Base-by-base conservation (phyloP, 202 grass and related monocot genomes). In the Zoysia matrella region DNA sequence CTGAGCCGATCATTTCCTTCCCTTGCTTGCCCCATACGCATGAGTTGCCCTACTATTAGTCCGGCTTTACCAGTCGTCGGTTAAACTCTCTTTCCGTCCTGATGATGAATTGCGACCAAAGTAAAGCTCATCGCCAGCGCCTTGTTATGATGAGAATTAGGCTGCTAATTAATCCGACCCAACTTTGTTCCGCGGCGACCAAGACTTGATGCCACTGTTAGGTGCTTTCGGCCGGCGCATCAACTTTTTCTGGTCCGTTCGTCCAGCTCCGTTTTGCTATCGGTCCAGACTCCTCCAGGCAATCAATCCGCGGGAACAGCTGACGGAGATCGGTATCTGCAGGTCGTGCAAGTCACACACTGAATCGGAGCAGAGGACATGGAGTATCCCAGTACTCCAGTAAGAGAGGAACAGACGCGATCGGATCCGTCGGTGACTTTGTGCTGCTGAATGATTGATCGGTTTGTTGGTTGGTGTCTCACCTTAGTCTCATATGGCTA, bases 1-100 rank as follows among this genome's bases (percentile, higher is more conserved):
- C 22, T 30, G 22, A 30, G 22, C 2, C 40, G 22, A 62, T 62
- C 46, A 7, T 42, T 64, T 69, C 4, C 43, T 16, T 55, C 14
- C 63, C 9, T 89, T 85, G 77, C 82, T 65, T 85, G 77, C 36
- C 36, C 15, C 80, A 7, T 3, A 85, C 76, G 82, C 45, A 72
- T 85, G 36, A 13, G 47, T 62, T 63, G 47, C n/a, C 36, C 62
- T 41, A 30, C 54, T 60, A 14, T 8, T 3, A 11, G 60, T 63
- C 10, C 47, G 60, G 22, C 15, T 72, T 47, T 67, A 49, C 7
- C 40, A 41, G 6, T n/a, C 4, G 53, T 8, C 44, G 46, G 2
- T 0, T 30, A 53, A 60, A 46, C 71, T 13, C 44, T 52, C 47
- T 58, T 3, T 1, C 43, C 6, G 8, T 22, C 0, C 3, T 52